Percentiles rank a stretch among this genome's conserved stretches.
These are phyloP conservation scores for Oryza rufipogon DNA, from an alignment of 176 grass and related monocot genomes.

Conservation along the genomic window DNA sequence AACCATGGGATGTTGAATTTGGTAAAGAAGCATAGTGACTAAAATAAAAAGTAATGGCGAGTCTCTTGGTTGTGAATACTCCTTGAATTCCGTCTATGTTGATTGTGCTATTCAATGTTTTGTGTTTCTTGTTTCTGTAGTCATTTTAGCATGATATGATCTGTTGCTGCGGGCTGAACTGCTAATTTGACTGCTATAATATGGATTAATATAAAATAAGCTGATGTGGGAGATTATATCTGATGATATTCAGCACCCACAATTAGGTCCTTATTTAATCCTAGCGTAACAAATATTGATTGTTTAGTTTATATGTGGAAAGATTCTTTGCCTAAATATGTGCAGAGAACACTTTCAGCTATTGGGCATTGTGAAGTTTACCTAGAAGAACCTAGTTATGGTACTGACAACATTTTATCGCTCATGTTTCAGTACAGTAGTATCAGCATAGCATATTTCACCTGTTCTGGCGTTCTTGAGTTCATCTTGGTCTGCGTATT, in stretches of 20 bases:
- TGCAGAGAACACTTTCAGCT: not conserved
- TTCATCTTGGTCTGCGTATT: conserved; percentile 5
- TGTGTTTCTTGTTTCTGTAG: conserved; percentile 9
- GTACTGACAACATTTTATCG: conserved; percentile 9
- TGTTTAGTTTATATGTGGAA: conserved; percentile 10
- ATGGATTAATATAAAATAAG: conserved; percentile 7
- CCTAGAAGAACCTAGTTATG: conserved; percentile 10
- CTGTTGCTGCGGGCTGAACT: not conserved
- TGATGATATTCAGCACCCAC: not conserved
- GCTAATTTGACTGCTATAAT: conserved; percentile 3
- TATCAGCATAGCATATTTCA: not conserved
- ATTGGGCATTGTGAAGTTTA: not conserved
- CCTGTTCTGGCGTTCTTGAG: not conserved
- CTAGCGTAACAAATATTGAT: not conserved
- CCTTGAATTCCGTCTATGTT: not conserved
- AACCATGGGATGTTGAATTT: conserved; percentile 5
- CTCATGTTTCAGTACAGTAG: not conserved
- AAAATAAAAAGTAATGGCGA: not conserved
- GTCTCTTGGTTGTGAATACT: not conserved
- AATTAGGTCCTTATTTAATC: not conserved
- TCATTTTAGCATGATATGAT: conserved; percentile 10
- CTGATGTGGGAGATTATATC: not conserved
- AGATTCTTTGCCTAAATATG: not conserved
- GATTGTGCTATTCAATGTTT: conserved; percentile 6
- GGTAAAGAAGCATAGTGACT: conserved; percentile 21